Conservation (phyloP, 257 asterid species). For the Solanum peruvianum region DNA sequence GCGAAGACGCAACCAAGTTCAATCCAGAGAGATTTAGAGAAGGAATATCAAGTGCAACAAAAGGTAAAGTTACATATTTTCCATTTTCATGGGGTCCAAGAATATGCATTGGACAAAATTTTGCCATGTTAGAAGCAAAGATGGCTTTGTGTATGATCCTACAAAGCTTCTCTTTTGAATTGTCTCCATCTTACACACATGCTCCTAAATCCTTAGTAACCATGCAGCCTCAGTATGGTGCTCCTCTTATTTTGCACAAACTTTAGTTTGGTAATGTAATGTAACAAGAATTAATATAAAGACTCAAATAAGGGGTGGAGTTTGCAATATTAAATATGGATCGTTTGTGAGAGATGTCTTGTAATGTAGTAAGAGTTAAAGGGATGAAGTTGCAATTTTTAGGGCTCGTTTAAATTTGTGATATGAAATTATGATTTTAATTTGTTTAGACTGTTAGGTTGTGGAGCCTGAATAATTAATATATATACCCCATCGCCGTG, state of each 20-base stretch:
- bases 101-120: slow-evolving; percentile 26
- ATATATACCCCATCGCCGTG: no score
- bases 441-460: no score
- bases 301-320: not conserved
- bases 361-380: no score
- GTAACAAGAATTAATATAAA: not conserved
- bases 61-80: not conserved
- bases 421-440: no score
- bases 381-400: no score
- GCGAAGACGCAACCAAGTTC: not conserved
- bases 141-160: slow-evolving; percentile 22
- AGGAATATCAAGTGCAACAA: not conserved
- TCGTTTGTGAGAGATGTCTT: no score
- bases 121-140: slow-evolving; percentile 22
- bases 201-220: slow-evolving; percentile 8
- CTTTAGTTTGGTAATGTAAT: not conserved
- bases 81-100: slow-evolving; percentile 32
- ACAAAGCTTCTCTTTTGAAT: slow-evolving; percentile 15
- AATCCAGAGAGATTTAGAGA: not conserved
- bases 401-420: no score
- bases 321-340: not conserved
- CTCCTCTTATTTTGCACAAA: slow-evolving; percentile 12
- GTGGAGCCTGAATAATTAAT: no score
- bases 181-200: slow-evolving; percentile 25
- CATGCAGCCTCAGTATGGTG: slow-evolving; percentile 21